Evolutionary conservation across 176 grass and related monocot species (phyloP).

Genomic region (Carex littledalei): DNA sequence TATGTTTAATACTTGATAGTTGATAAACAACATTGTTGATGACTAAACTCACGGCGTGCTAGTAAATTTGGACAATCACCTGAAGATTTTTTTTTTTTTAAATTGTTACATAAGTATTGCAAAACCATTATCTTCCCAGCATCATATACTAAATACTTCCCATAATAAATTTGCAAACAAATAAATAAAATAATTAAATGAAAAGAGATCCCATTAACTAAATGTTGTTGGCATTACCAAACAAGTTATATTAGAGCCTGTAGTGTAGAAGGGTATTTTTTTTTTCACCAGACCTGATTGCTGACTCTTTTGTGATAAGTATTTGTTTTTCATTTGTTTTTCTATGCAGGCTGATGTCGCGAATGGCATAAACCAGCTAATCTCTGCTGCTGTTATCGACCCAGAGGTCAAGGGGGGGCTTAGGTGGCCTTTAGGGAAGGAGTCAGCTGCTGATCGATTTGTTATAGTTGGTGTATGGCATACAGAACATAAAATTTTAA

Average conservation of each 20-base stretch:
- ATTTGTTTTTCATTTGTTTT: not conserved
- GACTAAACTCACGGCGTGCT: not conserved
- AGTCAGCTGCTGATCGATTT: slow-evolving; percentile 46
- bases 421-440: slow-evolving; percentile 59
- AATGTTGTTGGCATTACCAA: not conserved
- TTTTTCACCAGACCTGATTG: not conserved
- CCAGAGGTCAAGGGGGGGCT: slow-evolving; percentile 64
- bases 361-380: slow-evolving; percentile 40
- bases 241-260: not conserved
- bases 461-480: slow-evolving; percentile 44
- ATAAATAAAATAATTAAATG: not conserved
- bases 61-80: not conserved
- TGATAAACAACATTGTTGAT: not conserved
- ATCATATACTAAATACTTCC: not conserved
- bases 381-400: slow-evolving; percentile 52
- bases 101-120: not conserved
- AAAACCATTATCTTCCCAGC: not conserved
- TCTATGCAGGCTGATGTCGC: slow-evolving; percentile 45
- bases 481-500: slow-evolving; percentile 40
- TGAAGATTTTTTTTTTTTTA: not conserved
- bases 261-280: not conserved
- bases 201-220: not conserved
- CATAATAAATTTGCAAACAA: not conserved
- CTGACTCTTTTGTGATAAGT: not conserved
- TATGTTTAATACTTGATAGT: slow-evolving; percentile 25